Evolutionary conservation across 805 yeast genomes (phyloP).

Genomic region (Clavispora asparagi): DNA sequence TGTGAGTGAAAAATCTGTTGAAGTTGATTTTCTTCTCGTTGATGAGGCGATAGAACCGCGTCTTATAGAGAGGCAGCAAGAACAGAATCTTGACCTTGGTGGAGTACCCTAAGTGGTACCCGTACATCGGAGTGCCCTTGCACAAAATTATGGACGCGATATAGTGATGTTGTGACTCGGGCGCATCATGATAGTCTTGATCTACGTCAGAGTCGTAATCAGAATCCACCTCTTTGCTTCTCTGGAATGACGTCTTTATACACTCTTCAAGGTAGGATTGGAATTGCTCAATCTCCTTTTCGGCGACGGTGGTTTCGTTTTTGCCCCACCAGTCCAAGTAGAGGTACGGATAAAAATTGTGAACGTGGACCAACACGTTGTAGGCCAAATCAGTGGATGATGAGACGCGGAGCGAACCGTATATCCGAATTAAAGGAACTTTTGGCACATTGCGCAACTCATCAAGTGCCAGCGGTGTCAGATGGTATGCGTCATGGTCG

Average conservation of each 20-base stretch:
- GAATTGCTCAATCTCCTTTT: constrained; percentile 33
- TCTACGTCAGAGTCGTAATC: constrained; percentile 10
- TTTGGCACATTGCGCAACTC: constrained; percentile 34
- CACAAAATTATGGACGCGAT: constrained; percentile 61
- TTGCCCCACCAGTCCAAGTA: constrained; percentile 56
- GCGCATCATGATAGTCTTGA: constrained; percentile 1
- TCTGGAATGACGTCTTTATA: constrained; percentile 34
- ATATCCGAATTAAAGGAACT: constrained; percentile 75
- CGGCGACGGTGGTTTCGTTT: constrained; percentile 8
- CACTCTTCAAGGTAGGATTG: constrained; percentile 41
- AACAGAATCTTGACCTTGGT: constrained; percentile 65
- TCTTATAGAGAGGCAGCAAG: constrained; percentile 54
- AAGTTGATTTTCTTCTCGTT: constrained; percentile 19
- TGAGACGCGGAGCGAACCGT: constrained; percentile 63
- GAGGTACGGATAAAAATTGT: constrained; percentile 79
- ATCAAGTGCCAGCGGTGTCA: constrained; percentile 53
- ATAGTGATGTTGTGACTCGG: constrained; percentile 23
- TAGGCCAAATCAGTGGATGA: constrained; percentile 14
- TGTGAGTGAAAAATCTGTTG: constrained; percentile 1
- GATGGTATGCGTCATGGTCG: constrained; percentile 61
- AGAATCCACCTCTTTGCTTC: constrained; percentile 10
- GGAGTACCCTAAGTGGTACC: constrained; percentile 64
- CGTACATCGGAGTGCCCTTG: constrained; percentile 78
- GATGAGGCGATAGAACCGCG: constrained; percentile 47
- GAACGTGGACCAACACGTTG: constrained; percentile 58